These are phyloP conservation scores for Castanea mollissima DNA, from an alignment of 306 rosid genomes.

Conservation along the genomic window DNA sequence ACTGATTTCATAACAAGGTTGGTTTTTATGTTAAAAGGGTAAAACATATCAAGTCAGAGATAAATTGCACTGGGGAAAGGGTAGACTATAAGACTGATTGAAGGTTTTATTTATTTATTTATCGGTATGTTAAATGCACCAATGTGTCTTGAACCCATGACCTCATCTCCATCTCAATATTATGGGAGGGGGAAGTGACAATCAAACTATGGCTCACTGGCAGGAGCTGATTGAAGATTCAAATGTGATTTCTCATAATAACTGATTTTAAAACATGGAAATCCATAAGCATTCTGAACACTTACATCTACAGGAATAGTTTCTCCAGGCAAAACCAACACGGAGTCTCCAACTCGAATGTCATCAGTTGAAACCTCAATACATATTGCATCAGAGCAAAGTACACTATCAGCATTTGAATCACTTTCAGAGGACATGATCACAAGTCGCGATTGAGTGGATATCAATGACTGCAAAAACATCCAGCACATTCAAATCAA, in stretches of 20 bases:
- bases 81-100: not conserved
- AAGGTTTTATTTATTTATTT: no score
- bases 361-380: constrained; percentile 90
- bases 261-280: not conserved
- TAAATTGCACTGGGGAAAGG: not conserved
- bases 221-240: not conserved
- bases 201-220: not conserved
- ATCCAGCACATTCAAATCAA: constrained; percentile 29
- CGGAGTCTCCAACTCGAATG: constrained; percentile 88
- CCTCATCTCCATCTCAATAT: no score
- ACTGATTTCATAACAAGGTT: not conserved
- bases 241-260: not conserved
- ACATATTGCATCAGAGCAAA: constrained; percentile 70
- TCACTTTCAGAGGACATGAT: constrained; percentile 69
- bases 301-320: constrained; percentile 94
- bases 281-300: constrained; percentile 25
- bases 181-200: no score
- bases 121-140: no score
- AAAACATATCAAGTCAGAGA: not conserved
- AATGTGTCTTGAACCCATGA: no score
- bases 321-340: constrained; percentile 95
- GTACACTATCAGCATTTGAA: constrained; percentile 58
- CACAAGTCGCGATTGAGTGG: constrained; percentile 91
- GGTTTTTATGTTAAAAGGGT: not conserved
- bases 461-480: constrained; percentile 80